phyloP scores from a whole-genome alignment of 805 yeast species.

The Kregervanrija fluxuum region DNA sequence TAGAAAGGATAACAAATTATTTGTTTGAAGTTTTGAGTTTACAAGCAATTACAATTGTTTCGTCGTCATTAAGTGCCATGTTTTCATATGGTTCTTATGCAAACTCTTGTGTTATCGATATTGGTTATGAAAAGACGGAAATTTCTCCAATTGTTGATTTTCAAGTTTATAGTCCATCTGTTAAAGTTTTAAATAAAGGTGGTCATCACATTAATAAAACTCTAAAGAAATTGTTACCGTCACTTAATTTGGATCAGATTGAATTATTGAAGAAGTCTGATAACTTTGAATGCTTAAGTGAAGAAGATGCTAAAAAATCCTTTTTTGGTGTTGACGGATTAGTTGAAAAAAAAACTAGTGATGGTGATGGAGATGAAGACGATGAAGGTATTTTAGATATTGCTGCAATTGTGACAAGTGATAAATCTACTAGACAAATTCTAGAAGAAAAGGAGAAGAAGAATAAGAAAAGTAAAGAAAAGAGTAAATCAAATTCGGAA shows the following conservation, averaged over 20 bases:
- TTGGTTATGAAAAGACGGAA: slow-evolving; percentile 72
- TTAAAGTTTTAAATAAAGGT: slow-evolving; percentile 37
- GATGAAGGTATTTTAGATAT: slow-evolving; percentile 81
- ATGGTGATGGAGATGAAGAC: slow-evolving; percentile 18
- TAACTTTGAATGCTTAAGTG: slow-evolving; percentile 73
- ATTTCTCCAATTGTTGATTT: slow-evolving; percentile 75
- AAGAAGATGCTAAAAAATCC: slow-evolving; percentile 54
- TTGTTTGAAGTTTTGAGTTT: slow-evolving; percentile 68
- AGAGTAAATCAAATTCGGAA: slow-evolving; percentile 48
- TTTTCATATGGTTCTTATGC: slow-evolving; percentile 65
- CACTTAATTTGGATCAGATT: slow-evolving; percentile 48
- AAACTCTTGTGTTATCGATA: slow-evolving; percentile 69
- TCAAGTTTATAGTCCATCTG: slow-evolving; percentile 50
- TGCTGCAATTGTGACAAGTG: slow-evolving; percentile 81
- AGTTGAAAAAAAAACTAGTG: slow-evolving; percentile 12
- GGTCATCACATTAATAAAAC: slow-evolving; percentile 55
- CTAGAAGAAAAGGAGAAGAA: slow-evolving; percentile 23
- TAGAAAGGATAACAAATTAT: slow-evolving; percentile 68
- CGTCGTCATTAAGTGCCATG: slow-evolving; percentile 59
- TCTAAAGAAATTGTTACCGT: slow-evolving; percentile 49
- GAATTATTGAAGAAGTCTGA: slow-evolving; percentile 68
- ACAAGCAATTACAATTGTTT: slow-evolving; percentile 64
- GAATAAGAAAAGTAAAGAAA: slow-evolving; percentile 7
- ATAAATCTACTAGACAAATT: slow-evolving; percentile 49
- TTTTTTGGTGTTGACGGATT: slow-evolving; percentile 53